Evolutionary conservation across 495 filamentous ascomycete genomes (phyloP), one percentile per base, ranked within the genome.

Genomic region (Lasiosphaeria miniovina): DNA sequence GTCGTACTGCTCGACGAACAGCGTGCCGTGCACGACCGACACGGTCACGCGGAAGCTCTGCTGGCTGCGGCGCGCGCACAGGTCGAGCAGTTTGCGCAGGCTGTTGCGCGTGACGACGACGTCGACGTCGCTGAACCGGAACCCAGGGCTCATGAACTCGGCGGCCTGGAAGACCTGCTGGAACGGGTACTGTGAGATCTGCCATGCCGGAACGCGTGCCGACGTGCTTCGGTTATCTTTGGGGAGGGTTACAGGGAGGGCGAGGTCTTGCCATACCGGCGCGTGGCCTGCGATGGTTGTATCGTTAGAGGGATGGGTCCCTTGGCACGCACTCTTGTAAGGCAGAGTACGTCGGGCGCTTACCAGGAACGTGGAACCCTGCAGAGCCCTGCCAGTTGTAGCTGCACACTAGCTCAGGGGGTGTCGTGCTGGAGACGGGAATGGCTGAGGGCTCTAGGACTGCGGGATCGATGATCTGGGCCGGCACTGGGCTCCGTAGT

Each of bases 71-170:
- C 52, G 43, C 6, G 1, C 5, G 52, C 58, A 60, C 33, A 60
- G 50, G 31, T 60, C 45, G 51, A 60, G 58, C 10, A 60, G 34
- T 43, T 60, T 60, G 40, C 58, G 58, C 9, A 60, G 58, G 52
- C 41, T 55, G 43, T 60, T 60, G 11, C 58, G 58, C 33, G 51
- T 60, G 32, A 41, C 49, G 1, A 60, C 33, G 40, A 60, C 49
- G 43, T 54, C 51, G 52, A 55, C 40, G n/a, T 51, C 45, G 52
- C 32, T 34, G 52, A 60, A 55, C 33, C 58, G 58, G 58, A 55
- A 55, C 34, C 35, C 35, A n/a, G 58, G 58, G 35, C 35, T 55
- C 58, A 60, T 60, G 1, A 33, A 6, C 9, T 32, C n/a, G 6
- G 58, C 41, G 51, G 58, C 58, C 35, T 60, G 41, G 52, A 60